These are phyloP conservation scores for Scenedesmus sp. DNA, from an alignment of 163 green algal genomes.

Conservation along the genomic window DNA sequence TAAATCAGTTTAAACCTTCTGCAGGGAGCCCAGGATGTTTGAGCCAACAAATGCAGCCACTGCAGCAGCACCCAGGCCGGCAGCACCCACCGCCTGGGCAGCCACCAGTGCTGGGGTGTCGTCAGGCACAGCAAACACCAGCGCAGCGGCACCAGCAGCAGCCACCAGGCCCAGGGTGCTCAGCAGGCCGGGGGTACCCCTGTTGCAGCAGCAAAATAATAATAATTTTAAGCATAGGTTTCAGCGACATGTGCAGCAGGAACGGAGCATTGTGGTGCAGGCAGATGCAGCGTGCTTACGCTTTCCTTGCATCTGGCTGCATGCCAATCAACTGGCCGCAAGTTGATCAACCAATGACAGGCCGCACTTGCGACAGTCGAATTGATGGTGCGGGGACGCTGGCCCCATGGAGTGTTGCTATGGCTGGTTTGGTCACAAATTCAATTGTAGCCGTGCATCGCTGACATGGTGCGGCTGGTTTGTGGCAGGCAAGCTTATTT, in stretches of 20 bases:
- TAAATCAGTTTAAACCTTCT: constrained; percentile 49
- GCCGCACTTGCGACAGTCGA: too few species aligned
- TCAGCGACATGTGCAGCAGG: not conserved
- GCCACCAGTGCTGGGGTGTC: constrained; percentile 60
- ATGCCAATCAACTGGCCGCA: too few species aligned
- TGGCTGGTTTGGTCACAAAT: too few species aligned
- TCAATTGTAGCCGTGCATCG: too few species aligned
- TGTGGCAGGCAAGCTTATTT: too few species aligned
- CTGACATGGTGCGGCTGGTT: too few species aligned
- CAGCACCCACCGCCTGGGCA: constrained; percentile 52
- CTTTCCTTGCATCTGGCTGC: too few species aligned
- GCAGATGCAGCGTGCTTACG: not conserved
- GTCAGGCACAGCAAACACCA: constrained; percentile 77
- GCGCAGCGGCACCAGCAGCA: constrained; percentile 62
- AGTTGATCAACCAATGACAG: too few species aligned
- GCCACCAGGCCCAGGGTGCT: constrained; percentile 64
- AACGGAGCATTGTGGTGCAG: not conserved
- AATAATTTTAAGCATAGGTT: not conserved
- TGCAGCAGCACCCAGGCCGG: constrained; percentile 60
- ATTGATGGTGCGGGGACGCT: too few species aligned
- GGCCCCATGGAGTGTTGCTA: too few species aligned
- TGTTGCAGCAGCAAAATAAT: constrained; percentile 39
- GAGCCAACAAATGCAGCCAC: constrained; percentile 59
- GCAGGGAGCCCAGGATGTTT: constrained; percentile 48
- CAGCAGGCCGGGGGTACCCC: constrained; percentile 72